phyloP scores from a whole-genome alignment of 495 filamentous ascomycete genomes.

The Penicillium manginii region DNA sequence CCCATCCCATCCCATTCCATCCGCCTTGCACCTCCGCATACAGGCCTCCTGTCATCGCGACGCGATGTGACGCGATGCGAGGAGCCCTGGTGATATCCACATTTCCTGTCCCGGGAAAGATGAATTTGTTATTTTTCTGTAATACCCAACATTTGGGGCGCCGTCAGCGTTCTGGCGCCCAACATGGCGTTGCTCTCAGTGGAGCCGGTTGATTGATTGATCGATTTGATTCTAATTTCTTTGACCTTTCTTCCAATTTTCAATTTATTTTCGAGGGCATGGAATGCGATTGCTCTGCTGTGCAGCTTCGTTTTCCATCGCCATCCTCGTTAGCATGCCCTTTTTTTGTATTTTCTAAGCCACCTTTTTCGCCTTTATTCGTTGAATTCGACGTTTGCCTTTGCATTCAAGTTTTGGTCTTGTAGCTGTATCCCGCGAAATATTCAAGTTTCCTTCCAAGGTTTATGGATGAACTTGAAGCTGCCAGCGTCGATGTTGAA shows the following conservation, averaged over 20 bases:
- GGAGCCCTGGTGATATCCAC: constrained; percentile 2
- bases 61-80: too few relatives aligned
- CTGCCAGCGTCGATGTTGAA: too few relatives aligned
- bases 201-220: constrained; percentile 21
- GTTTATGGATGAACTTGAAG: too few relatives aligned
- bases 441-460: too few relatives aligned
- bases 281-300: neutral
- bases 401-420: too few relatives aligned
- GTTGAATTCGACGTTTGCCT: too few relatives aligned
- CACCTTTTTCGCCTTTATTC: too few relatives aligned
- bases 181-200: constrained; percentile 30
- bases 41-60: too few relatives aligned
- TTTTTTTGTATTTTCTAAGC: too few relatives aligned
- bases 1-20: constrained; percentile 1
- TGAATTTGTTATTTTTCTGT: constrained; percentile 29
- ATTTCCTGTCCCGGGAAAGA: constrained; percentile 22
- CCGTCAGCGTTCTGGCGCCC: constrained; percentile 19
- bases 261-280: constrained; percentile 7
- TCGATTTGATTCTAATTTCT: constrained; percentile 5
- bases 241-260: constrained; percentile 12
- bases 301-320: neutral
- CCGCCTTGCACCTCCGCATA: neutral
- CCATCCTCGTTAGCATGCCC: too few relatives aligned
- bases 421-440: too few relatives aligned
- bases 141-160: constrained; percentile 35